Conservation (phyloP, 768 basidiomycete species). For the Mrakia gelida region DNA sequence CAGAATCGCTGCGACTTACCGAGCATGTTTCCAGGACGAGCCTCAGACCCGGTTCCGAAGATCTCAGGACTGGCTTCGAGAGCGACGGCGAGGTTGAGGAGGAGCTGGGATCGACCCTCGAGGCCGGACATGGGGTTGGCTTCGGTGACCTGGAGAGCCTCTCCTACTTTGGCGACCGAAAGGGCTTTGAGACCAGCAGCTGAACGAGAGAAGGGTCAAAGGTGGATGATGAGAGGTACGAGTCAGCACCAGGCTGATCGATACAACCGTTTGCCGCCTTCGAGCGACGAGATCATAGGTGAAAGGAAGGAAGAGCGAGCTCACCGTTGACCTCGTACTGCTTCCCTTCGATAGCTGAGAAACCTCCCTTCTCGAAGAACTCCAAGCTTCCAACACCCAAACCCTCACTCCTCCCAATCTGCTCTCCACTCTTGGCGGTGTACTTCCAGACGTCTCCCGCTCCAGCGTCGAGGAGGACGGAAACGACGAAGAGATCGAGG, state of each 20-base stretch:
- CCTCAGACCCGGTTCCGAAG: conserved; percentile 61
- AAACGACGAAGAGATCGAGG: conserved; percentile 83
- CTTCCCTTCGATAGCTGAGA: conserved; percentile 62
- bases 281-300: not conserved
- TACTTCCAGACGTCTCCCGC: conserved; percentile 81
- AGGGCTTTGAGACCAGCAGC: conserved; percentile 67
- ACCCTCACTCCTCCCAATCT: conserved; percentile 64
- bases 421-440: conserved; percentile 51
- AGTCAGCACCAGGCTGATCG: not conserved
- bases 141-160: conserved; percentile 70
- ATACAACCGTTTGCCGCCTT: not conserved
- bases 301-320: conserved; percentile 34
- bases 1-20: conserved; percentile 49
- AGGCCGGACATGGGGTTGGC: conserved; percentile 85
- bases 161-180: conserved; percentile 56
- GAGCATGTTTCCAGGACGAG: conserved; percentile 75
- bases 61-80: conserved; percentile 60
- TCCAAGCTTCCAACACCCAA: conserved; percentile 82
- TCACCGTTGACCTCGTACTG: conserved; percentile 75
- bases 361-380: conserved; percentile 81
- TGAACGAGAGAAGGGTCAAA: conserved; percentile 40
- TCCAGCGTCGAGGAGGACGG: conserved; percentile 90
- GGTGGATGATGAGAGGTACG: not conserved
- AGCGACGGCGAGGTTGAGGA: conserved; percentile 68
- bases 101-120: conserved; percentile 73